Percentiles rank a stretch among this genome's conserved stretches.
These are phyloP conservation scores for Crithidia expoeki DNA, from an alignment of 208 protist genomes.

Conservation along the genomic window DNA sequence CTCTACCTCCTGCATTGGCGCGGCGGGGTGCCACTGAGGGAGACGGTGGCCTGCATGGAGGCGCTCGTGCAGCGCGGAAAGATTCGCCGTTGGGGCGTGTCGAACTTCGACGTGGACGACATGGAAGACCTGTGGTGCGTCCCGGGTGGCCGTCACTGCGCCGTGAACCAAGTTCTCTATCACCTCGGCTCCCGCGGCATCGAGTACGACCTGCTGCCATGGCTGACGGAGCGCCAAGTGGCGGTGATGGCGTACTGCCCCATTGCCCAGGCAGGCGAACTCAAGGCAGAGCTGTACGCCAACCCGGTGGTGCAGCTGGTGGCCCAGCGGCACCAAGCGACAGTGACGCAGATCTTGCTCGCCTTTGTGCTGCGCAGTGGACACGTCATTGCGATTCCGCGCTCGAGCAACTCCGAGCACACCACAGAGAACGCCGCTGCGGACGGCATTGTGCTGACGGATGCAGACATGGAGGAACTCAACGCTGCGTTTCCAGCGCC, in stretches of 20 bases:
- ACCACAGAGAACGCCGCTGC: slow-evolving; percentile 68
- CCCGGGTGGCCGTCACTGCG: slow-evolving; percentile 49
- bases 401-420: slow-evolving; percentile 62
- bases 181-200: slow-evolving; percentile 82
- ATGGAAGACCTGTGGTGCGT: slow-evolving; percentile 70
- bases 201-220: slow-evolving; percentile 69
- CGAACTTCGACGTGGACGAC: slow-evolving; percentile 78
- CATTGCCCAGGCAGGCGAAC: slow-evolving; percentile 51
- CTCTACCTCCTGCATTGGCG: slow-evolving; percentile 93
- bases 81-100: slow-evolving; percentile 83
- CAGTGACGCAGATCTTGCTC: slow-evolving; percentile 43
- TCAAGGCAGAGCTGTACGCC: slow-evolving; percentile 63
- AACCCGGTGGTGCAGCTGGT: slow-evolving; percentile 39
- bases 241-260: slow-evolving; percentile 86
- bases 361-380: slow-evolving; percentile 41
- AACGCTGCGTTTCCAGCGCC: slow-evolving; percentile 42
- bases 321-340: slow-evolving; percentile 36
- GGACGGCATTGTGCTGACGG: slow-evolving; percentile 42
- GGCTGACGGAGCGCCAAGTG: slow-evolving; percentile 53
- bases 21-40: slow-evolving; percentile 37
- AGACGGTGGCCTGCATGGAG: slow-evolving; percentile 87
- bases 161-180: slow-evolving; percentile 83
- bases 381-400: slow-evolving; percentile 57
- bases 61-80: slow-evolving; percentile 70
- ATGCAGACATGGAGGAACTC: slow-evolving; percentile 32